Evolutionary conservation across 495 filamentous ascomycete species (phyloP), one percentile per base, ranked within the genome.

Genomic region (Rhizodiscina lignyota): DNA sequence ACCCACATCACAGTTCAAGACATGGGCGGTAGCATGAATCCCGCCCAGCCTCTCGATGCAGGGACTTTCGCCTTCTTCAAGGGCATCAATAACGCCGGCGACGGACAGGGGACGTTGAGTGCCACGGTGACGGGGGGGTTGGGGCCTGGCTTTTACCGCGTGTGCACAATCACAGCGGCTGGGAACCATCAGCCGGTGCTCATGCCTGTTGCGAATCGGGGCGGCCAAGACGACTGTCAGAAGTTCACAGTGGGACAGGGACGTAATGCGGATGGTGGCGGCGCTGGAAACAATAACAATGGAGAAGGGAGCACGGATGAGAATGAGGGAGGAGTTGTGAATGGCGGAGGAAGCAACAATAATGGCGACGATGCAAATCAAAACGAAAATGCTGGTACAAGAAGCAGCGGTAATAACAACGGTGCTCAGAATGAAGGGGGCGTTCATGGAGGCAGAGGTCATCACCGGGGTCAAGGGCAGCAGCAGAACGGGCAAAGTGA

Each of bases 161-260:
- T 79, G 21, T 83, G 77, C 63, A 78, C 77, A 40, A 72, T 83
- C 68, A 63, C 66, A 22, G 58, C 65, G 29, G 59, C 77, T n/a
- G 61, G 64, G 38, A 83, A 80, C 56, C 77, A 83, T 56, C 77
- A 83, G 55, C 78, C 78, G 33, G 78, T 81, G 10, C 49, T 79
- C 21, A 83, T 83, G 77, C 77, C 77, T 28, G 72, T 82, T 31
- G 77, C 77, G 35, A 77, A 80, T 55, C 71, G 77, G 52, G 77
- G 77, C 48, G 56, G 72, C 21, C 69, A 79, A 45, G 78, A 83
- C 44, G 78, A 83, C 47, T 83, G 78, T 61, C 31, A 71, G 72
- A 32, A 32, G 30, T 32, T 32, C 30, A 8, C 30, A 6, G 30
- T 32, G 8, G 30, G 30, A 8, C 24, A 27, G 24, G 24, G 24